Evolutionary conservation across 805 yeast genomes (phyloP).

Genomic region (Maudiozyma pseudohumilis): DNA sequence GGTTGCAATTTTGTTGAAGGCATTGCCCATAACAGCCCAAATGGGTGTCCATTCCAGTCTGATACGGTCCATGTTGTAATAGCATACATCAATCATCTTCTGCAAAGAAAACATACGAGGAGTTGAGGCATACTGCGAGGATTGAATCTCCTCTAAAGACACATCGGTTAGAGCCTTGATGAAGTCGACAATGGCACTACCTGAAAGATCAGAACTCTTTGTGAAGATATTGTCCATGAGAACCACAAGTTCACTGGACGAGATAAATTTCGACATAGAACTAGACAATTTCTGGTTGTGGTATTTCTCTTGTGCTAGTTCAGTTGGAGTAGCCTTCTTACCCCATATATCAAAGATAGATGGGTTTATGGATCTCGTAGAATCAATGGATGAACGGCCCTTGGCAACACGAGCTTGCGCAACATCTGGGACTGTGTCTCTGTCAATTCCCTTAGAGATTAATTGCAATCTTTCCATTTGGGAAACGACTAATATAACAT

Average conservation of each 20-base stretch:
- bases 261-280: slow-evolving; percentile 46
- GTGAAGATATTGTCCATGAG: slow-evolving; percentile 82
- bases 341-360: slow-evolving; percentile 50
- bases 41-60: slow-evolving; percentile 93
- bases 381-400: slow-evolving; percentile 42
- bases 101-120: slow-evolving; percentile 91
- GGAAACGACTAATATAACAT: slow-evolving; percentile 69
- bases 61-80: slow-evolving; percentile 93
- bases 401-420: slow-evolving; percentile 61
- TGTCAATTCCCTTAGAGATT: slow-evolving; percentile 78
- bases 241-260: slow-evolving; percentile 61
- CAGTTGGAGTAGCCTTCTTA: slow-evolving; percentile 46
- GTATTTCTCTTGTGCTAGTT: slow-evolving; percentile 59
- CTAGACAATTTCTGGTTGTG: slow-evolving; percentile 59
- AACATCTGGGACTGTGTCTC: slow-evolving; percentile 78
- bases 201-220: slow-evolving; percentile 67
- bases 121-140: slow-evolving; percentile 67
- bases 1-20: slow-evolving; percentile 78
- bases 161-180: slow-evolving; percentile 81
- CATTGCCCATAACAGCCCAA: slow-evolving; percentile 89
- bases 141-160: slow-evolving; percentile 81
- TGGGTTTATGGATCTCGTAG: slow-evolving; percentile 32
- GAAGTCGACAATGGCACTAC: slow-evolving; percentile 78
- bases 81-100: slow-evolving; percentile 94
- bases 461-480: slow-evolving; percentile 87